Conservation (phyloP, 2,329 filamentous ascomycete species). For the Ilyonectria sp. region DNA sequence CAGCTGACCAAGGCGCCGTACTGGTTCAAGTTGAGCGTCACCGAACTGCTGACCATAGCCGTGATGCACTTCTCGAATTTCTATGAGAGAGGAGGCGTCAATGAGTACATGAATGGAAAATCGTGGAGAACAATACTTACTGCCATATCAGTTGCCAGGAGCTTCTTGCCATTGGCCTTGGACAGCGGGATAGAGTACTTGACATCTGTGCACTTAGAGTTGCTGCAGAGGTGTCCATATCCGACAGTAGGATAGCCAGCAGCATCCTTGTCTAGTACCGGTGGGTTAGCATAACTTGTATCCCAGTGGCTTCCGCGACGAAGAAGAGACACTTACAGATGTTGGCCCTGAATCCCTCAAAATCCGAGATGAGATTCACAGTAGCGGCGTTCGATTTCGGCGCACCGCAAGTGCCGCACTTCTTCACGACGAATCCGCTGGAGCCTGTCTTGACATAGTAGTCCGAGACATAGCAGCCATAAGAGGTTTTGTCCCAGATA, state of each 20-base stretch:
- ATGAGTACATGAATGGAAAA: neutral
- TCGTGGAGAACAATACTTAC: slow-evolving; percentile 49
- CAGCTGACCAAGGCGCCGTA: slow-evolving; percentile 67
- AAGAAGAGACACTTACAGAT: slow-evolving; percentile 29
- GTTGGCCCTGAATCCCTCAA: slow-evolving; percentile 32
- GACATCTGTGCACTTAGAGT: slow-evolving; percentile 60
- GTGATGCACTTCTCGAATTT: slow-evolving; percentile 57
- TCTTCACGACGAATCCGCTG: neutral
- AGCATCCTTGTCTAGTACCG: slow-evolving; percentile 54
- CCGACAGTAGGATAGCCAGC: slow-evolving; percentile 64
- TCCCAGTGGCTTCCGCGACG: neutral
- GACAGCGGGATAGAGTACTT: slow-evolving; percentile 62
- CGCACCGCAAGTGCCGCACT: slow-evolving; percentile 36
- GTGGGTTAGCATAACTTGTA: neutral
- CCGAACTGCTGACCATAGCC: slow-evolving; percentile 45
- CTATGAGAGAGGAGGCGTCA: slow-evolving; percentile 7
- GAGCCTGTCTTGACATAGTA: slow-evolving; percentile 20
- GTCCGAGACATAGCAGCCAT: slow-evolving; percentile 29
- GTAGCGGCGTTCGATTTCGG: slow-evolving; percentile 35
- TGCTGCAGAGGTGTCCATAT: slow-evolving; percentile 64
- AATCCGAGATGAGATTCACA: slow-evolving; percentile 28
- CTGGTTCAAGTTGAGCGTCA: slow-evolving; percentile 61
- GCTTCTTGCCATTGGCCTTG: slow-evolving; percentile 55
- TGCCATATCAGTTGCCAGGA: neutral
- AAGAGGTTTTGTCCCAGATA: slow-evolving; percentile 27